These are phyloP conservation scores for Babesia microti DNA, from an alignment of 169 alveolate genomes.

Conservation along the genomic window DNA sequence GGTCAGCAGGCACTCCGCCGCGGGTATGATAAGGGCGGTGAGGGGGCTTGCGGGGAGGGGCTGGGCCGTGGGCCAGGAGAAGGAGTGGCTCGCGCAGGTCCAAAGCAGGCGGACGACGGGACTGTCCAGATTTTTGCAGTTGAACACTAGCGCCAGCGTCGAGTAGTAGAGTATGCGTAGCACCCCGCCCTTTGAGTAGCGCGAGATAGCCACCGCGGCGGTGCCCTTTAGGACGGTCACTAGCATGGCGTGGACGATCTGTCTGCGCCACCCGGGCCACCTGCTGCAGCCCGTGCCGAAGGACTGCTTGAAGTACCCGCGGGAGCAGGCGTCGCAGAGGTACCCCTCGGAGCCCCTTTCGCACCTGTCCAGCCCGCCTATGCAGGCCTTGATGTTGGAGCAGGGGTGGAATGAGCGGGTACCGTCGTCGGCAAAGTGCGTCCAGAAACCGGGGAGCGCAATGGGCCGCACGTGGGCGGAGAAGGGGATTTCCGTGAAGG, in stretches of 20 bases:
- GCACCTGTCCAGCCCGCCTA: too few relatives aligned
- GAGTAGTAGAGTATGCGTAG: conserved; percentile 26
- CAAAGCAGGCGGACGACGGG: conserved; percentile 34
- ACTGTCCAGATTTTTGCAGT: conserved; percentile 13
- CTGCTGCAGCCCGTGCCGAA: conserved; percentile 28
- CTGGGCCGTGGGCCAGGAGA: conserved; percentile 14
- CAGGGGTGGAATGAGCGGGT: conserved; percentile 46
- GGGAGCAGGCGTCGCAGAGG: conserved; percentile 47
- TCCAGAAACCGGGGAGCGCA: conserved; percentile 33
- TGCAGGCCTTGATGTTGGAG: too few relatives aligned
- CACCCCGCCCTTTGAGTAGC: conserved; percentile 12
- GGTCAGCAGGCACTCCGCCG: too few relatives aligned
- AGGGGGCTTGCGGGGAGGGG: conserved; percentile 5
- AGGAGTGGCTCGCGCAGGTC: conserved; percentile 13
- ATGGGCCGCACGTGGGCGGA: conserved; percentile 28
- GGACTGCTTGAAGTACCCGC: conserved; percentile 8
- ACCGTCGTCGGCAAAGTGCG: too few relatives aligned
- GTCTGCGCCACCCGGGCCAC: too few relatives aligned
- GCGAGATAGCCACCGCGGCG: conserved; percentile 22
- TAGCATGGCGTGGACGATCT: too few relatives aligned
- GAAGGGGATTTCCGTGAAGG: conserved; percentile 22
- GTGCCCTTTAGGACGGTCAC: too few relatives aligned
- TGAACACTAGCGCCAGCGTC: conserved; percentile 8
- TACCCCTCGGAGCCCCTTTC: conserved; percentile 58
- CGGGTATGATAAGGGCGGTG: conserved; percentile 11